Evolutionary conservation across 306 rosid genomes (phyloP), one percentile per base, ranked within the genome.

Genomic region (Fragaria ananassa): DNA sequence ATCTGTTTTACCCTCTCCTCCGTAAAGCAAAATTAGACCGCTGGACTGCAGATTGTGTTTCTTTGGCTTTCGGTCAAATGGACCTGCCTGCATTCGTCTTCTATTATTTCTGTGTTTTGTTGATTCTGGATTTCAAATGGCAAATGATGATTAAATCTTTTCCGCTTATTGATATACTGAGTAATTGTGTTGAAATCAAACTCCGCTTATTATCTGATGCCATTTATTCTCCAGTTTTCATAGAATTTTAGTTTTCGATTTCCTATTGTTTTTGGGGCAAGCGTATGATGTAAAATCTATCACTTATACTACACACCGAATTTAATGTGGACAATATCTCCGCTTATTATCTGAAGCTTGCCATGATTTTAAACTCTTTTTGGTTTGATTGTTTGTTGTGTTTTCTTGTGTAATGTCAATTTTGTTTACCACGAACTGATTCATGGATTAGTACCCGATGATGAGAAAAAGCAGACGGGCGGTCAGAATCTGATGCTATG

Each of bases 141-240:
- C 93, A 85, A 6, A 3, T 85, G 98, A 92, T 75, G 96, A 86
- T 18, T 58, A 6, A 29, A 27, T 23, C 19, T 47, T 74, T 81
- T 63, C 50, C 91, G 97, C 97, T 94, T 91, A 92, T 94, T 94
- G 98, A 94, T 91, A 90, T 90, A 73, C 98, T 91, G 98, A 94
- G 72, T 44, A 63, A 76, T 60, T 42, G 78, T 94, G 98, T 14
- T 85, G 97, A 90, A 25, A 21, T 18, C 53, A 41, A 34, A 63
- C 81, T 82, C 66, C 50, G 69, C 67, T 82, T 75, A 71, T 64
- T 64, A 64, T 37, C 70, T 64, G 47, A 64, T 64, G 70, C 67
- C 67, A 61, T 61, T 60, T 31, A 23, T 54, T 10, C 10, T 60
- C 65, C 9, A 4, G 6, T 58, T 58, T 10, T 19, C 25, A 18